A percentile compares a stretch with the other conserved stretches of the same genome.
Conservation (phyloP, 208 protist species). For the Leishmania aethiopica region DNA sequence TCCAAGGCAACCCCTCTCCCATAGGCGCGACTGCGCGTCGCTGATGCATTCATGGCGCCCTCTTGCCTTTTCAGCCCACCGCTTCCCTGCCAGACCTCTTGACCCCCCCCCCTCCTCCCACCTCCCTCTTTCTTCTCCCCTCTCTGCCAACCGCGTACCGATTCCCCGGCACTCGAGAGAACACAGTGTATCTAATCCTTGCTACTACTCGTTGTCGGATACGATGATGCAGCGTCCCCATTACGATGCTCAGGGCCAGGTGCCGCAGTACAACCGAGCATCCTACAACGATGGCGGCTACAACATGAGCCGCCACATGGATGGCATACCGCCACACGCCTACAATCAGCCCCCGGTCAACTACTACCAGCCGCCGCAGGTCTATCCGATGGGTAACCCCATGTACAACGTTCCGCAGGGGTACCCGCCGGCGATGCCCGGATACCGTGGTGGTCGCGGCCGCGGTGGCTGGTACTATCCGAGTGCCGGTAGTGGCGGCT, state of each 20-base stretch:
- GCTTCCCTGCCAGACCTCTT: not conserved
- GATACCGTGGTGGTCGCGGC: conserved; percentile 24
- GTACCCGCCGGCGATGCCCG: conserved; percentile 28
- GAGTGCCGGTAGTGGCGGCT: conserved; percentile 28
- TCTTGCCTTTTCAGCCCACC: not conserved
- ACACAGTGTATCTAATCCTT: not conserved
- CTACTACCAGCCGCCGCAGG: conserved; percentile 35
- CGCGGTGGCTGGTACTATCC: conserved; percentile 31
- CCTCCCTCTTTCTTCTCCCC: not conserved
- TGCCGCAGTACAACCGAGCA: conserved; percentile 32
- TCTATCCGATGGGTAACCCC: conserved; percentile 37
- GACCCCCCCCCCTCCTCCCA: no score
- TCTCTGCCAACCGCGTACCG: no score
- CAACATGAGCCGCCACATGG: conserved; percentile 28
- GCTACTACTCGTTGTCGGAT: conserved; percentile 10
- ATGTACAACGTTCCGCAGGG: conserved; percentile 33
- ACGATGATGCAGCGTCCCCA: conserved; percentile 27
- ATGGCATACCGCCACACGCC: conserved; percentile 30
- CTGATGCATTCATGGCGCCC: not conserved
- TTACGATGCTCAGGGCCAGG: conserved; percentile 23
- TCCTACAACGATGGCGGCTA: conserved; percentile 34
- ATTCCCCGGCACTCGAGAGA: not conserved
- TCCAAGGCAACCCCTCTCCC: not conserved
- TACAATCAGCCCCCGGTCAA: conserved; percentile 27
- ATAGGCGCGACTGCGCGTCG: not conserved